Base-by-base conservation (phyloP, 2,329 filamentous ascomycete species). In the Xylogone sp. region DNA sequence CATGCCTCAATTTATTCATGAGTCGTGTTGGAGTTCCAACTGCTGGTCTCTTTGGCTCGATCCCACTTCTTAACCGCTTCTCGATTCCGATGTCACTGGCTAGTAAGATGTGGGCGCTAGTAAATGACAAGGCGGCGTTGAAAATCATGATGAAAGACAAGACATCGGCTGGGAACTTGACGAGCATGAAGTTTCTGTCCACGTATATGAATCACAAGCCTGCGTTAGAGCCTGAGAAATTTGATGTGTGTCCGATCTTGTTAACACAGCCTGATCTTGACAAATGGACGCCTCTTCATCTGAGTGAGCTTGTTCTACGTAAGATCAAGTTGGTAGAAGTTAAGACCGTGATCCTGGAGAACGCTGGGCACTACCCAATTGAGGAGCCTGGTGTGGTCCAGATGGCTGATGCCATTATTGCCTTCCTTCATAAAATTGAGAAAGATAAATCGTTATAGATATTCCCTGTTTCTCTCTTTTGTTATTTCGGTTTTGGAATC, bases 351-450 rank as follows among this genome's bases (percentile, higher is more conserved):
- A 21, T 39, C 6, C 46, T 51, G 44, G 45, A 48, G 43, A 51
- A 43, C 16, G 31, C 49, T 2, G 49, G 49, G 9, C 49, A 51
- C 39, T 51, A 44, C 21, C 49, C 49, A 19, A 16, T 51, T 29
- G 49, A 51, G 20, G 21, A 51, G 34, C 29, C n/a, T 19, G 49
- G 49, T 29, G 18, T 47, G 31, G 16, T 19, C 20, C 29, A 42
- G 20, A 47, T 51, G 49, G 45, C 44, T 10, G 45, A 51, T 24
- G 49, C 49, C 18, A 51, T 51, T 24, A 48, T 51, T 27, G 45
- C n/a, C 20, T 42, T 43, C 42, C 34, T 39, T 39, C 34, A 18
- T 16, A 18, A 13, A 53, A 67, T 70, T 43, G 71, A 74, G 34
- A 39, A 39, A 13, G n/a, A 39, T 16, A 13, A 39, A 18, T 39